Evolutionary conservation across 1,284 basidiomycete species (phyloP), one percentile per base, ranked within the genome.

Genomic region (Puccinia hordei): DNA sequence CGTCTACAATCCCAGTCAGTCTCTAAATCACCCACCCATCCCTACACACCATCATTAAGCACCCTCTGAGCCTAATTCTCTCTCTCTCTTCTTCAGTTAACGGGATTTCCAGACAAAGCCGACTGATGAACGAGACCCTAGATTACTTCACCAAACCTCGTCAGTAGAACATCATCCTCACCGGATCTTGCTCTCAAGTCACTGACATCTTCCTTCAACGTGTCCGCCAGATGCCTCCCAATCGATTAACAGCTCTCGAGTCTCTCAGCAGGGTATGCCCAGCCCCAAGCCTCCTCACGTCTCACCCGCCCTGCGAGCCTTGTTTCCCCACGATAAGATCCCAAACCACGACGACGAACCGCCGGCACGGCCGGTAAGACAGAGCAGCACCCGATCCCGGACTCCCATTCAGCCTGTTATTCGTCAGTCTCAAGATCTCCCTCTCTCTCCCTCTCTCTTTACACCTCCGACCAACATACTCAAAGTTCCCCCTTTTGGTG

Each of bases 1-100:
- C 73, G 84, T 85, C 75, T 85, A 85, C 82, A 85, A 80, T 41
- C 69, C 55, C 24, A 66, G 78, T 80, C 13, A 12, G 61, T 80
- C 55, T 24, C 35, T 4, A 10, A 41, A 9, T 17, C 5, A 46
- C 22, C 38, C 38, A 0, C 65, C 30, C 65, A 41, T 44, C 24
- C 10, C 8, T 27, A 24, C 55, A 22, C 15, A 10, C 55, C 35
- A 22, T 38, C 9, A 2, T 30, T 24, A 73, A 10, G 27, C 46
- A 13, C 19, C 17, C 44, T 22, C 53, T 19, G 8, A 35, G n/a
- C 9, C 51, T 51, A 4, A 38, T 35, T 9, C 5, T 46, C 38
- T 57, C 30, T 53, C 49, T n/a, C 27, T 51, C 46, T 6, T 41
- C 66, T 44, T 24, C 22, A 9, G 77, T 79, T 51, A 79, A 79